phyloP scores from a whole-genome alignment of 768 basidiomycete species.

The Mycena olivaceomarginata region DNA sequence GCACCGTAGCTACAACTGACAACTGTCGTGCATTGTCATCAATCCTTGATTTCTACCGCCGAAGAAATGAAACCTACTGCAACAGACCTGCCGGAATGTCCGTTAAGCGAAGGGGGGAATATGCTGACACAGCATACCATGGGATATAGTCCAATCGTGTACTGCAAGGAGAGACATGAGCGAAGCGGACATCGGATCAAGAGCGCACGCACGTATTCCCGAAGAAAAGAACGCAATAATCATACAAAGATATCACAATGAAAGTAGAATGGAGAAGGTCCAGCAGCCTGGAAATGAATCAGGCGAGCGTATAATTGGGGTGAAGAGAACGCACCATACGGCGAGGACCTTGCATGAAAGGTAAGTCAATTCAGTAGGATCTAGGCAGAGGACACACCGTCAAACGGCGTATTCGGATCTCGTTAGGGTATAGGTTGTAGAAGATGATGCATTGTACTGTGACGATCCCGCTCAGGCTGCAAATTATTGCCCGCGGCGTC shows the following conservation, averaged over 20 bases:
- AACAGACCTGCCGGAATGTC: conserved; percentile 27
- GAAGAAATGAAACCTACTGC: conserved; percentile 12
- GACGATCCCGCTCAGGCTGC: conserved; percentile 45
- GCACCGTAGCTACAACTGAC: conserved; percentile 36
- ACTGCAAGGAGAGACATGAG: background rate
- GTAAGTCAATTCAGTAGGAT: background rate
- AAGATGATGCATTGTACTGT: conserved; percentile 44
- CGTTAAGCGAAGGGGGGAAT: background rate
- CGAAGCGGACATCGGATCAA: background rate
- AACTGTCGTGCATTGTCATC: background rate
- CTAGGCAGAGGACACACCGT: conserved; percentile 35
- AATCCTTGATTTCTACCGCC: background rate
- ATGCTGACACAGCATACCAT: conserved; percentile 24
- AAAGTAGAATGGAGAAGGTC: conserved; percentile 55
- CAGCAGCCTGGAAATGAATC: conserved; percentile 42
- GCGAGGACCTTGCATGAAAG: conserved; percentile 15
- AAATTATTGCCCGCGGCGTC: background rate
- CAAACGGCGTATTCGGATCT: conserved; percentile 11
- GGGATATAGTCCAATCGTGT: conserved; percentile 28
- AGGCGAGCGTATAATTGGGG: too few relatives aligned
- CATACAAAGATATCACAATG: conserved; percentile 56
- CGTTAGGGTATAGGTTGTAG: conserved; percentile 42
- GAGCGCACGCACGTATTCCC: conserved; percentile 49
- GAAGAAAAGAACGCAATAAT: conserved; percentile 54
- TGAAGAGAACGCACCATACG: conserved; percentile 23